phyloP scores from a whole-genome alignment of 1,139 yeast genomes.

The Nakaseomyces glabratus region DNA sequence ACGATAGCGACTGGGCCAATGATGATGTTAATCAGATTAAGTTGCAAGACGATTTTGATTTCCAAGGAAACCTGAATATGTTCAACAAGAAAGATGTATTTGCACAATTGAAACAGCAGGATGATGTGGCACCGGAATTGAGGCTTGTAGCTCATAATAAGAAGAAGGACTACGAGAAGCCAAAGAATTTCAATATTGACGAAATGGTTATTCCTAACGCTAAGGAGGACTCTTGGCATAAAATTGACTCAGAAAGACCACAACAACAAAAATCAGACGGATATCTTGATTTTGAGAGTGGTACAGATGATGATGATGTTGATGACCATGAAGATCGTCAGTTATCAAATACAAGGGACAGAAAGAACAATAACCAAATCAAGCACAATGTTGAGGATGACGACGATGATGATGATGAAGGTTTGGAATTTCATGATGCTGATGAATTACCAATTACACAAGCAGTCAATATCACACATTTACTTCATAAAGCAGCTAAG shows the following conservation, averaged over 20 bases:
- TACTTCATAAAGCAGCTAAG: constrained; percentile 22
- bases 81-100: constrained; percentile 61
- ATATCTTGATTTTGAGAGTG: constrained; percentile 5
- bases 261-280: constrained; percentile 1
- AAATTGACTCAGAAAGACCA: constrained; percentile 10
- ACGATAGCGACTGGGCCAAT: constrained; percentile 39
- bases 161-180: constrained; percentile 23
- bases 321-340: too few relatives aligned
- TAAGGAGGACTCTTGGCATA: constrained; percentile 51
- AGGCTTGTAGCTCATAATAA: constrained; percentile 74
- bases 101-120: constrained; percentile 61
- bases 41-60: constrained; percentile 67
- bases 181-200: constrained; percentile 48
- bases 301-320: constrained; percentile 8
- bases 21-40: constrained; percentile 44
- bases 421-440: constrained; percentile 10
- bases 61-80: constrained; percentile 70
- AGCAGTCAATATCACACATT: constrained; percentile 31
- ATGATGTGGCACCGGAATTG: constrained; percentile 48
- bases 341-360: too few relatives aligned
- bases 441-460: constrained; percentile 28
- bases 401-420: constrained; percentile 12
- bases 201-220: constrained; percentile 62
- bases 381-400: too few relatives aligned
- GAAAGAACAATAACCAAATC: too few relatives aligned